phyloP scores from a whole-genome alignment of 1,284 basidiomycete species.

The Cryptococcus jaspeensis region DNA sequence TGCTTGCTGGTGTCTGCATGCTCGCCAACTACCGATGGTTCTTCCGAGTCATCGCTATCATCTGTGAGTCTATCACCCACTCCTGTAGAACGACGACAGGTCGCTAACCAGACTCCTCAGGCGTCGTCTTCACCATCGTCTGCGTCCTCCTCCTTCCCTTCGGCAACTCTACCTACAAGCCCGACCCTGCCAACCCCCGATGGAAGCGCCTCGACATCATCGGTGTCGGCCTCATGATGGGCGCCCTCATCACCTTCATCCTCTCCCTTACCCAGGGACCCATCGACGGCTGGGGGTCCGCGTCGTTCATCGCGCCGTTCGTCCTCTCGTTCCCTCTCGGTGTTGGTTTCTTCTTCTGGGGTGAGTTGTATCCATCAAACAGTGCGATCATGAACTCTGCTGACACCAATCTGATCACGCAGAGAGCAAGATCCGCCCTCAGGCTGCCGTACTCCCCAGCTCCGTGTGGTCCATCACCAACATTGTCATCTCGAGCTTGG shows the following conservation, averaged over 20 bases:
- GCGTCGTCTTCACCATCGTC: constrained; percentile 24
- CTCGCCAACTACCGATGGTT: constrained; percentile 39
- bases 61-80: constrained; percentile 13
- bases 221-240: constrained; percentile 42
- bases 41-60: constrained; percentile 45
- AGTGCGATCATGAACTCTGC: background rate
- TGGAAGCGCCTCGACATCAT: constrained; percentile 47
- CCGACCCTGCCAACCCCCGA: constrained; percentile 19
- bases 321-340: constrained; percentile 33
- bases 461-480: constrained; percentile 41
- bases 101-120: background rate
- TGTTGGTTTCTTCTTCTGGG: constrained; percentile 45
- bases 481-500: constrained; percentile 29
- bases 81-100: no score
- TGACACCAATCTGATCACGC: background rate
- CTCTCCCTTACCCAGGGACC: constrained; percentile 45
- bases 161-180: constrained; percentile 22
- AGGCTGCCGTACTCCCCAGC: constrained; percentile 32
- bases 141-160: constrained; percentile 35
- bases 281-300: constrained; percentile 41
- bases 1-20: constrained; percentile 37
- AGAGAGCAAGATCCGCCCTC: constrained; percentile 28
- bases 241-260: constrained; percentile 44
- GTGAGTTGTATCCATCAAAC: constrained; percentile 5
- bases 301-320: constrained; percentile 48